Evolutionary conservation across 192 early-diverging fungal species (phyloP).

Genomic region (Coemansia sp.): DNA sequence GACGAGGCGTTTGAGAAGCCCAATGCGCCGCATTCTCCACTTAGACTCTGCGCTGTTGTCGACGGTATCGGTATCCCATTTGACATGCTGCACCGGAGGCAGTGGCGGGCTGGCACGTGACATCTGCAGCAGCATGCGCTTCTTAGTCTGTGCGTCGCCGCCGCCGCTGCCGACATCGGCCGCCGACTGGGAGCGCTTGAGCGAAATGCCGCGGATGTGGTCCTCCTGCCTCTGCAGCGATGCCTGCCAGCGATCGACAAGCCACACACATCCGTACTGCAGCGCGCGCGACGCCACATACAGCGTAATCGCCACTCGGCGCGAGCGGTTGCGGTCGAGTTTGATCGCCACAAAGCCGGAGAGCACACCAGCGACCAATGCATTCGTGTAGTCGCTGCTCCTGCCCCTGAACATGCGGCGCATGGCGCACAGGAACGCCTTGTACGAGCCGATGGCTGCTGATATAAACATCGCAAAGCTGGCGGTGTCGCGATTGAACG

Average conservation of each 20-base stretch:
- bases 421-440: conserved; percentile 64
- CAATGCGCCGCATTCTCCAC: conserved; percentile 1
- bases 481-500: conserved; percentile 58
- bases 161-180: background rate
- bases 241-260: conserved; percentile 63
- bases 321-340: conserved; percentile 62
- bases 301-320: conserved; percentile 65
- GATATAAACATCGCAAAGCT: conserved; percentile 72
- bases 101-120: background rate
- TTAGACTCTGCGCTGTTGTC: conserved; percentile 22
- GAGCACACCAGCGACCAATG: conserved; percentile 66
- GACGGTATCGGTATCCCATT: conserved; percentile 19
- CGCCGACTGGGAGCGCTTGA: conserved; percentile 41
- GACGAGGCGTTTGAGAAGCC: background rate
- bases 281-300: conserved; percentile 66
- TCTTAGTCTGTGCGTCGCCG: background rate
- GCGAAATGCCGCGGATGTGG: conserved; percentile 22
- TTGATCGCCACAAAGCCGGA: conserved; percentile 63
- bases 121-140: conserved; percentile 9
- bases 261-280: conserved; percentile 65
- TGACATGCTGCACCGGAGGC: conserved; percentile 3
- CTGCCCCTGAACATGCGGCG: conserved; percentile 51
- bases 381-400: conserved; percentile 61
- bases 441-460: conserved; percentile 65
- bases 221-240: conserved; percentile 27